Percentiles rank a stretch among this genome's conserved stretches.
Evolutionary conservation across 768 basidiomycete species (phyloP).

Genomic region (Podaxis sp.): DNA sequence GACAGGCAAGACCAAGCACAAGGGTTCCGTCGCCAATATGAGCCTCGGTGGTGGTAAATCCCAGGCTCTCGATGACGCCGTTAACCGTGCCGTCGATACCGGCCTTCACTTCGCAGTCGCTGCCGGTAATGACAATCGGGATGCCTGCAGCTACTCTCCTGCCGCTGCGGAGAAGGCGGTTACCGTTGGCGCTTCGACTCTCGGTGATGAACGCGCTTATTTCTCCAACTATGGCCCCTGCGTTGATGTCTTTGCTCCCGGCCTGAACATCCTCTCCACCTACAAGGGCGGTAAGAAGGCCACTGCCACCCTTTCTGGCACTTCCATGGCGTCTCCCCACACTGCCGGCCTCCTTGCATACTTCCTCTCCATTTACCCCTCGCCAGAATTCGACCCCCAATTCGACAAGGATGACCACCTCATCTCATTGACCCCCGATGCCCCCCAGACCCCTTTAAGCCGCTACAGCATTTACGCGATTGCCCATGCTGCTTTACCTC

Average conservation of each 20-base stretch:
- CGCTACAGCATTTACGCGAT: slow-evolving; percentile 44
- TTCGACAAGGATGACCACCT: slow-evolving; percentile 39
- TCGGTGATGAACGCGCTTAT: slow-evolving; percentile 79
- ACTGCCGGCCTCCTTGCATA: slow-evolving; percentile 89
- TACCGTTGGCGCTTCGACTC: slow-evolving; percentile 91
- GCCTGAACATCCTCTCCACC: slow-evolving; percentile 88
- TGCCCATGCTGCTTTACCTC: slow-evolving; percentile 55
- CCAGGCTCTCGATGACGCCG: slow-evolving; percentile 75
- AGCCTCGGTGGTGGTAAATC: slow-evolving; percentile 96
- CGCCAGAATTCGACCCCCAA: slow-evolving; percentile 55
- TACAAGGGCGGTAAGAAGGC: slow-evolving; percentile 66
- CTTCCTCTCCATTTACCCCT: slow-evolving; percentile 86
- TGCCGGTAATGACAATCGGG: slow-evolving; percentile 86
- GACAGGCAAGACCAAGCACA: slow-evolving; percentile 81
- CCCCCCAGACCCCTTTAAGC: slow-evolving; percentile 24
- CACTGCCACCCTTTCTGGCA: slow-evolving; percentile 81
- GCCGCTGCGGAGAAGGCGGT: slow-evolving; percentile 87
- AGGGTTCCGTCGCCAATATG: slow-evolving; percentile 98
- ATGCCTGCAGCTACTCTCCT: slow-evolving; percentile 93
- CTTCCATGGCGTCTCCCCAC: slow-evolving; percentile 95
- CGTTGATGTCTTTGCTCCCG: slow-evolving; percentile 92
- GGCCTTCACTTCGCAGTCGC: slow-evolving; percentile 98
- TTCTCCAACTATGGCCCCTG: slow-evolving; percentile 93
- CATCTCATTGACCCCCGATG: slow-evolving; percentile 32
- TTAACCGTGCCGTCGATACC: slow-evolving; percentile 77